Evolutionary conservation across 1,284 basidiomycete genomes (phyloP).

Genomic region (Anthracocystis walkeri): DNA sequence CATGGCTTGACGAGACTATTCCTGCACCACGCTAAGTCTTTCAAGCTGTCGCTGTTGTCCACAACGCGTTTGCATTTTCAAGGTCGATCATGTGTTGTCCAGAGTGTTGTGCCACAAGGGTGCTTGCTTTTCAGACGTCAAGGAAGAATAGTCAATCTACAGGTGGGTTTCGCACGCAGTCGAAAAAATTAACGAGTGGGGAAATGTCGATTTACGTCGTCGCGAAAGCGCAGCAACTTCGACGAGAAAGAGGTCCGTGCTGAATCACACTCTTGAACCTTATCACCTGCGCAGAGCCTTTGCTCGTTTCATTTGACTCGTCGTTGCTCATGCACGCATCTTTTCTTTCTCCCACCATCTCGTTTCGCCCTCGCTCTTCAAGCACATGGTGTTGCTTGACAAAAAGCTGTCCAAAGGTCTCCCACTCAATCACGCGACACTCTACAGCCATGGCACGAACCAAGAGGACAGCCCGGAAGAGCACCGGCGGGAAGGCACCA

Average conservation of each 20-base stretch:
- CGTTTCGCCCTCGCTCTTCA: neutral
- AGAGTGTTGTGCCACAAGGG: too few species aligned
- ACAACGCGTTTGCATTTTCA: too few species aligned
- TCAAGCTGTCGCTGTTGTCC: too few species aligned
- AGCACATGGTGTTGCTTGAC: too few species aligned
- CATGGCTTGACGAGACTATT: too few species aligned
- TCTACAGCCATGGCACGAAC: conserved; percentile 4
- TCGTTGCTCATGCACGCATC: neutral
- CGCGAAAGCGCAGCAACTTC: neutral
- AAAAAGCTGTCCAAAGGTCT: neutral
- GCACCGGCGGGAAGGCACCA: conserved; percentile 12
- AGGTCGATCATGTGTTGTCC: too few species aligned
- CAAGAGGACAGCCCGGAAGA: neutral
- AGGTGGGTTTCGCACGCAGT: too few species aligned
- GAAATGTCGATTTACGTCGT: conserved; percentile 2
- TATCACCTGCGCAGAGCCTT: neutral
- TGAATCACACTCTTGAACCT: neutral
- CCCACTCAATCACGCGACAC: neutral
- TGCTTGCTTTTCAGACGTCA: too few species aligned
- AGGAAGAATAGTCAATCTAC: too few species aligned
- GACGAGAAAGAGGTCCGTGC: neutral
- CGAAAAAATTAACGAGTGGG: neutral
- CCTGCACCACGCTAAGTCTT: too few species aligned
- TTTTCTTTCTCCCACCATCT: neutral
- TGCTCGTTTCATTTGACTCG: neutral